Conservation (phyloP, 306 rosid species). For the Fagus crenata region DNA sequence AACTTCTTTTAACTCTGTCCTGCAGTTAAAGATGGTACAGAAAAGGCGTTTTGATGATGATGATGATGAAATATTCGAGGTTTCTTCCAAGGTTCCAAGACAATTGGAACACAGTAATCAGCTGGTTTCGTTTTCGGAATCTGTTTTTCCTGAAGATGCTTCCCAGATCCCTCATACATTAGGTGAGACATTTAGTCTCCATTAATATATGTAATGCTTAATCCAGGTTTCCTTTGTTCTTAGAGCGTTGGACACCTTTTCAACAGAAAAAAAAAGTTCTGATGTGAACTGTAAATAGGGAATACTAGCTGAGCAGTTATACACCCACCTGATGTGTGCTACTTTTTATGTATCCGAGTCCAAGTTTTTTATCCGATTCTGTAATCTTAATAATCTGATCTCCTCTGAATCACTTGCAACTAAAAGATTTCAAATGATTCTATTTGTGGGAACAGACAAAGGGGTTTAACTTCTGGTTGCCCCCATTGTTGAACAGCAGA, state of each 20-base stretch:
- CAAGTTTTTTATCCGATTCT: not conserved
- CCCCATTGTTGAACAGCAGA: not conserved
- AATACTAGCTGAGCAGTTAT: not conserved
- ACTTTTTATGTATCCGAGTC: not conserved
- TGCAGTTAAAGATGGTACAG: conserved; percentile 80
- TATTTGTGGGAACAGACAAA: not conserved
- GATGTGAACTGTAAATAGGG: not conserved
- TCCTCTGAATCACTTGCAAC: not conserved
- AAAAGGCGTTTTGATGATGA: conserved; percentile 75
- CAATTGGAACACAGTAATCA: conserved; percentile 51
- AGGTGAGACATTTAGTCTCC: conserved; percentile 55
- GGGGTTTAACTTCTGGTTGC: not conserved
- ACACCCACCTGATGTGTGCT: not conserved
- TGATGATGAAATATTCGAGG: conserved; percentile 62
- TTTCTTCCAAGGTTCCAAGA: conserved; percentile 68
- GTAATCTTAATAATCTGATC: not conserved
- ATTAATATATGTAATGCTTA: conserved; percentile 5
- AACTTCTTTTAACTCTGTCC: conserved; percentile 10
- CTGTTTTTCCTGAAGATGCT: conserved; percentile 54
- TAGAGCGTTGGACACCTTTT: not conserved
- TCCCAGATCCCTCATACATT: conserved; percentile 36
- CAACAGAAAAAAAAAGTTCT: not conserved
- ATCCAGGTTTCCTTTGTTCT: not conserved
- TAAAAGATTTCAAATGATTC: not conserved
- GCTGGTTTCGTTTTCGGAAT: conserved; percentile 67